Evolutionary conservation across 1,284 basidiomycete genomes (phyloP).

Genomic region (Cryptococcus hybrid): DNA sequence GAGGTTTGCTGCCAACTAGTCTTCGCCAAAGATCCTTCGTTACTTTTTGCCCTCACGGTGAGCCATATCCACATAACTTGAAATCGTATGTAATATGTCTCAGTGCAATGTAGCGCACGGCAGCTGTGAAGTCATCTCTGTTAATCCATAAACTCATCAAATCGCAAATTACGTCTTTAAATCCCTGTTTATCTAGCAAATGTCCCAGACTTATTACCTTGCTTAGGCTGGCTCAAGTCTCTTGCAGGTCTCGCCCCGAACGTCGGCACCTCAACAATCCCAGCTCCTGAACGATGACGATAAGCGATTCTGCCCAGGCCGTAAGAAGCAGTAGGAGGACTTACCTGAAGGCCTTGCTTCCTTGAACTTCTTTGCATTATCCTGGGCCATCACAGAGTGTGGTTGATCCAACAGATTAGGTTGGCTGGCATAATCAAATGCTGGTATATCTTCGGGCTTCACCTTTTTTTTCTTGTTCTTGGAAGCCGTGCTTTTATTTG

Average conservation of each 20-base stretch:
- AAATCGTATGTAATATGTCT: no score
- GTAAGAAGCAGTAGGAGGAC: not conserved
- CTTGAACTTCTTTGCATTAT: constrained; percentile 20
- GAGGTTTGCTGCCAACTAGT: no score
- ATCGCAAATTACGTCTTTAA: no score
- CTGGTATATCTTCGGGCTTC: constrained; percentile 48
- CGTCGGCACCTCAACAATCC: constrained; percentile 32
- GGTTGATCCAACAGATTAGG: constrained; percentile 72
- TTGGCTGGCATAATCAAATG: constrained; percentile 71
- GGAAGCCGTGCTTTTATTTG: constrained; percentile 3
- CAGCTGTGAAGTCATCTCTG: no score
- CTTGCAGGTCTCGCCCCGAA: constrained; percentile 39
- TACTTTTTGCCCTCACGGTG: no score
- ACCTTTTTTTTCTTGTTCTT: constrained; percentile 19
- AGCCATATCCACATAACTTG: no score
- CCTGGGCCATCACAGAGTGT: constrained; percentile 7
- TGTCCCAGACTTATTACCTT: constrained; percentile 42
- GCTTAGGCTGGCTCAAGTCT: constrained; percentile 45
- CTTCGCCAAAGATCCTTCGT: no score
- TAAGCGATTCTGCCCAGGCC: not conserved
- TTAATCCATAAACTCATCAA: no score
- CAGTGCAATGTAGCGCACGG: no score
- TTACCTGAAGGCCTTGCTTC: constrained; percentile 4
- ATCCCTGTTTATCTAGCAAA: constrained; percentile 13
- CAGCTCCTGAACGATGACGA: no score